These are phyloP conservation scores for Alternaria infectoria DNA, from an alignment of 2,329 filamentous ascomycete genomes.

Conservation along the genomic window DNA sequence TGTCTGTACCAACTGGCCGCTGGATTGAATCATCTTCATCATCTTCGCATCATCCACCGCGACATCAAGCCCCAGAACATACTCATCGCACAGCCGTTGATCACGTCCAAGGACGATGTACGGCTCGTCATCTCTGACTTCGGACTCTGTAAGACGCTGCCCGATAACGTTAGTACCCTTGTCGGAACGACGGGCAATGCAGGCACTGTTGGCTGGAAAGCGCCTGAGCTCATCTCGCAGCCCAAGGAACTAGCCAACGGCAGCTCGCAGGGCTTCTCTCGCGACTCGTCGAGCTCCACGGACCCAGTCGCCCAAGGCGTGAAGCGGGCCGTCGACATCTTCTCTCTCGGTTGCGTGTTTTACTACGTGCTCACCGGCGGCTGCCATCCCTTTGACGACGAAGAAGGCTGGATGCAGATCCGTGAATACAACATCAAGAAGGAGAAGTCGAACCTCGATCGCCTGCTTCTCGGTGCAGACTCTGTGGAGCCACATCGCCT, in stretches of 20 bases:
- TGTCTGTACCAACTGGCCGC: conserved; percentile 89
- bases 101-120: conserved; percentile 71
- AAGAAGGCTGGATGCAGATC: conserved; percentile 83
- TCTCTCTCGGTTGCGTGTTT: conserved; percentile 96
- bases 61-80: conserved; percentile 99
- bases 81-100: conserved; percentile 73
- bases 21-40: conserved; percentile 87
- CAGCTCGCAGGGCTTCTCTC: conserved; percentile 52
- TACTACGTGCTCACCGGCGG: conserved; percentile 97
- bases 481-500: conserved; percentile 87
- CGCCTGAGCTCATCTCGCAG: conserved; percentile 83
- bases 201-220: conserved; percentile 95
- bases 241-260: conserved; percentile 52
- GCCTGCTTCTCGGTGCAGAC: conserved; percentile 81
- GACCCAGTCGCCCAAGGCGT: conserved; percentile 70
- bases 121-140: conserved; percentile 97
- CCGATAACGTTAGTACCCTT: conserved; percentile 92
- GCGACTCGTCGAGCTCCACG: conserved; percentile 49
- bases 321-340: conserved; percentile 95
- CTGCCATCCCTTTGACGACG: conserved; percentile 90
- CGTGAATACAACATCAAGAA: conserved; percentile 97
- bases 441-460: conserved; percentile 74
- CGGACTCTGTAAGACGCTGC: conserved; percentile 95
- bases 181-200: conserved; percentile 93
- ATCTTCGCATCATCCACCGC: conserved; percentile 91